Conservation (phyloP, 2,329 filamentous ascomycete genomes). For the Aureobasidium melanogenum region DNA sequence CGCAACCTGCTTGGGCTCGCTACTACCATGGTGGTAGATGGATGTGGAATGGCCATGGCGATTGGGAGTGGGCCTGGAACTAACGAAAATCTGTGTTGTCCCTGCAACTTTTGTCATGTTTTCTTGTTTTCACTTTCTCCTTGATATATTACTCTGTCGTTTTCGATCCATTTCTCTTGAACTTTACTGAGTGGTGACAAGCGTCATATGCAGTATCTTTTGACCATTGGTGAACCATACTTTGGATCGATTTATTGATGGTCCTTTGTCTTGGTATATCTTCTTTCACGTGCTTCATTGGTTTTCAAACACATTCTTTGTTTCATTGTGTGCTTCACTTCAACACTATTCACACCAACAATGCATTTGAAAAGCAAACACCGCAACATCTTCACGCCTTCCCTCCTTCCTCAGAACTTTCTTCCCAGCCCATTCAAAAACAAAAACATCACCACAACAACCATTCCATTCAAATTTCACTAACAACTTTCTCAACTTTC, state of each 20-base stretch:
- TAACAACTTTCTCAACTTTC: not conserved
- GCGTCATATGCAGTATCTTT: not conserved
- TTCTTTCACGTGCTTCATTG: not conserved
- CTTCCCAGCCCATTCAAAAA: not conserved
- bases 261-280: not conserved
- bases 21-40: not conserved
- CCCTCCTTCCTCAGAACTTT: not conserved
- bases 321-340: not conserved
- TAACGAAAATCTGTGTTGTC: not conserved
- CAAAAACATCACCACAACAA: not conserved
- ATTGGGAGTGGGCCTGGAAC: slow-evolving; percentile 2
- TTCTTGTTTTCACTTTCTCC: not conserved
- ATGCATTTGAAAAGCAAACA: not conserved
- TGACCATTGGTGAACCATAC: not conserved
- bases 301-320: not conserved
- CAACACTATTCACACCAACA: no score
- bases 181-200: no score
- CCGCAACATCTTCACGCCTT: not conserved
- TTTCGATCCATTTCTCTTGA: not conserved
- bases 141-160: not conserved
- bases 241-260: not conserved
- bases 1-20: not conserved
- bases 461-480: not conserved
- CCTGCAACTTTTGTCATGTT: not conserved
- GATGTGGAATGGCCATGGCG: slow-evolving; percentile 6